Evolutionary conservation across 257 asterid species (phyloP).

Genomic region (Solanum peruvianum): DNA sequence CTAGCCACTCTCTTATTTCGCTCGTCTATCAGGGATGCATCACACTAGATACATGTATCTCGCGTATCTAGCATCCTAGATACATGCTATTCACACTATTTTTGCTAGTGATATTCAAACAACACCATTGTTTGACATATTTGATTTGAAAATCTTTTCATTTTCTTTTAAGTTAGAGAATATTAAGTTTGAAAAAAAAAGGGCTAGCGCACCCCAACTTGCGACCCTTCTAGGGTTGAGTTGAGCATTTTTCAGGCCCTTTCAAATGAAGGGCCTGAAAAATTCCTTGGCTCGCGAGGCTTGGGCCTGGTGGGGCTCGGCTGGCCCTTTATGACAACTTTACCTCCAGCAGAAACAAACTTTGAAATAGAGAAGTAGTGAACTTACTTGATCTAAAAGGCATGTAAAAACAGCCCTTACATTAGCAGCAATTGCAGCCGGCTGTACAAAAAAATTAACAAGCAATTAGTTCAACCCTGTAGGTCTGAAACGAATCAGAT

Average conservation of each 20-base stretch:
- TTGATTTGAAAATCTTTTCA: background rate
- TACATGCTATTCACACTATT: background rate
- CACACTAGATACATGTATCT: background rate
- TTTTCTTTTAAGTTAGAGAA: background rate
- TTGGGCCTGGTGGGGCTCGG: background rate
- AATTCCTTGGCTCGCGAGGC: background rate
- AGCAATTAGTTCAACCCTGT: slow-evolving; percentile 4
- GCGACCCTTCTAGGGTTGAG: background rate
- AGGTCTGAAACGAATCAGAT: background rate
- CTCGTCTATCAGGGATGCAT: no score
- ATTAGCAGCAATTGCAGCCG: slow-evolving; percentile 75
- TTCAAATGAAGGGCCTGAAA: no score
- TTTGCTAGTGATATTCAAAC: background rate
- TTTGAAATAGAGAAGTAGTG: slow-evolving; percentile 1
- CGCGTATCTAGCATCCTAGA: background rate
- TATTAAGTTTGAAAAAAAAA: no score
- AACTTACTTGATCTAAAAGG: slow-evolving; percentile 82
- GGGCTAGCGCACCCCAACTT: background rate
- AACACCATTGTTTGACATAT: background rate
- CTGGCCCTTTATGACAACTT: background rate
- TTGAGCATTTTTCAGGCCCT: background rate
- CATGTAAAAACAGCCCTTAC: slow-evolving; percentile 86
- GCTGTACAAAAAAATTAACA: slow-evolving; percentile 39
- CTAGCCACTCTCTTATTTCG: no score
- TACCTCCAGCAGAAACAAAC: slow-evolving; percentile 8